A percentile compares a stretch with the other conserved stretches of the same genome.
phyloP scores from a whole-genome alignment of 495 filamentous ascomycete species.

The Penicillium herquei region DNA sequence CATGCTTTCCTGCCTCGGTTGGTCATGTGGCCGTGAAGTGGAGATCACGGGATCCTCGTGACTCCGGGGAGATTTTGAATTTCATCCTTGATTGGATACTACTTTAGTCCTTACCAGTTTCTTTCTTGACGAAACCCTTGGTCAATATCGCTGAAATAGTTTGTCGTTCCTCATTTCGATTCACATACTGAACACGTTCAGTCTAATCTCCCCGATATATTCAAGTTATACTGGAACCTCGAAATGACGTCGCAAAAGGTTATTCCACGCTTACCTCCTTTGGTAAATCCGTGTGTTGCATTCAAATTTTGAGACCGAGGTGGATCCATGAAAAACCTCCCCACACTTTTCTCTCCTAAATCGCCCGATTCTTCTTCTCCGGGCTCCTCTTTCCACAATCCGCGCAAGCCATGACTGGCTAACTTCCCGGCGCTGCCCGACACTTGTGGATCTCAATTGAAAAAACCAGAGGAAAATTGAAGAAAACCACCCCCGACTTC shows the following conservation, averaged over 20 bases:
- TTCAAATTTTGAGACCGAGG: not conserved
- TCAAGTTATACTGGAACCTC: too few species aligned
- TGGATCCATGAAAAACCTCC: slow-evolving; percentile 7
- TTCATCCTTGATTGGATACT: not conserved
- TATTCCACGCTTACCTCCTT: not conserved
- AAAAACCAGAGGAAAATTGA: slow-evolving; percentile 1
- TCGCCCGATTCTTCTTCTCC: slow-evolving; percentile 17
- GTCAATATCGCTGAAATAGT: not conserved
- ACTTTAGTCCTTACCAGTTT: not conserved
- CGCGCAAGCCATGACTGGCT: slow-evolving; percentile 10
- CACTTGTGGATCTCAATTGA: slow-evolving; percentile 12
- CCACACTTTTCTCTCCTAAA: slow-evolving; percentile 23
- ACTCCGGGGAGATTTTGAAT: slow-evolving; percentile 1
- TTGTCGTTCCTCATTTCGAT: too few species aligned
- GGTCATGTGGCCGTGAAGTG: slow-evolving; percentile 7
- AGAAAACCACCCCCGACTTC: not conserved
- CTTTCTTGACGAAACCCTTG: not conserved
- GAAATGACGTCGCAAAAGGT: slow-evolving; percentile 6
- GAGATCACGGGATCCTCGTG: slow-evolving; percentile 4
- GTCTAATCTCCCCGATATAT: too few species aligned
- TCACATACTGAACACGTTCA: too few species aligned
- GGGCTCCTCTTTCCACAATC: slow-evolving; percentile 9
- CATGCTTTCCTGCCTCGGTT: not conserved
- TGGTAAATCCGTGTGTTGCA: not conserved
- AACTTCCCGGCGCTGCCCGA: slow-evolving; percentile 16